Conservation (phyloP, 257 asterid species). For the Paraleonurus japonicus region DNA sequence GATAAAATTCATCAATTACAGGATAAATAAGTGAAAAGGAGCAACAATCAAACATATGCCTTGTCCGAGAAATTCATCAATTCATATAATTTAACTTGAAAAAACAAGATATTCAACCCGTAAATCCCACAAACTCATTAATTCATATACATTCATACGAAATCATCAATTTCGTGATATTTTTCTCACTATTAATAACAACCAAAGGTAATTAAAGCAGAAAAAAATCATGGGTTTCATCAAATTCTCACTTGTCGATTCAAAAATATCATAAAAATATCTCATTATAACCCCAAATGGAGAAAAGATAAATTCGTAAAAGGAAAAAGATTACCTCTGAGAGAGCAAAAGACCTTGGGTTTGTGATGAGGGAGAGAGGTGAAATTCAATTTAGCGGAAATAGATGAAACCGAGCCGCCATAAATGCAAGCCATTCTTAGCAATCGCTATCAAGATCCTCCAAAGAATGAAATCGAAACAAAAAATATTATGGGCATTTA, state of each 20-base stretch:
- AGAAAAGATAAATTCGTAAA: not conserved
- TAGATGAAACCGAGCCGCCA: slow-evolving; percentile 48
- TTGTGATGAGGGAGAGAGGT: slow-evolving; percentile 31
- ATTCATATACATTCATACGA: not conserved
- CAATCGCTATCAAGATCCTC: not conserved
- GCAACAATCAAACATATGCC: not conserved
- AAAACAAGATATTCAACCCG: not conserved
- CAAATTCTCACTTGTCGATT: not conserved
- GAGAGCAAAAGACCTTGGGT: slow-evolving; percentile 54
- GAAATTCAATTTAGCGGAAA: slow-evolving; percentile 41
- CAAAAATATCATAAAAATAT: not conserved
- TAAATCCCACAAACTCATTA: slow-evolving; percentile 5
- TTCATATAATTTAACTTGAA: not conserved
- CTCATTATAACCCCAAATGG: not conserved
- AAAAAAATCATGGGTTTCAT: not conserved
- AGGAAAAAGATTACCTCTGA: slow-evolving; percentile 38
- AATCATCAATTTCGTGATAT: not conserved
- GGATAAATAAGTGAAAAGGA: not conserved
- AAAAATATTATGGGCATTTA: too few species aligned
- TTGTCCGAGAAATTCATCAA: not conserved
- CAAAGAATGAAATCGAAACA: not conserved
- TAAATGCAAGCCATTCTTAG: slow-evolving; percentile 42
- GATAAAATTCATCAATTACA: not conserved
- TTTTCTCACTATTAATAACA: not conserved
- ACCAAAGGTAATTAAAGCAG: not conserved